phyloP scores from a whole-genome alignment of 768 basidiomycete genomes.

The Suillus plorans region DNA sequence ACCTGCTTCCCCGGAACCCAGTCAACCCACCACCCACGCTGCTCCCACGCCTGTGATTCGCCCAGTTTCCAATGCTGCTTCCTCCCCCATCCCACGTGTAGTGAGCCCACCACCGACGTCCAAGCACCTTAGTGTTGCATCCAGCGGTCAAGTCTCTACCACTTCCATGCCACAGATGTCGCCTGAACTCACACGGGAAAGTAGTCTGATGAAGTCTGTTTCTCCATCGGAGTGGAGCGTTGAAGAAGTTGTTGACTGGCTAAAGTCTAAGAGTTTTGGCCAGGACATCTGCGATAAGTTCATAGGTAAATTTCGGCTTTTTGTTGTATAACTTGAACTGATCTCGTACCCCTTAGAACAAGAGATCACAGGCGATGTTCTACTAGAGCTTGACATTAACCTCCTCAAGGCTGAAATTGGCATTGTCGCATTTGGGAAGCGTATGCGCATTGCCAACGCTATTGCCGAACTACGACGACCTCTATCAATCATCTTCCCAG shows the following conservation, averaged over 20 bases:
- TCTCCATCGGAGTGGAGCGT: slow-evolving; percentile 80
- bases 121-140: slow-evolving; percentile 43
- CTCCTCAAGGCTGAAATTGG: slow-evolving; percentile 93
- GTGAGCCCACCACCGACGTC: slow-evolving; percentile 32
- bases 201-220: slow-evolving; percentile 32
- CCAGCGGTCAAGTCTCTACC: slow-evolving; percentile 24
- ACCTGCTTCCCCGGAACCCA: slow-evolving; percentile 20
- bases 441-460: slow-evolving; percentile 89
- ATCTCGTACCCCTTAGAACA: slow-evolving; percentile 59
- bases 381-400: slow-evolving; percentile 90
- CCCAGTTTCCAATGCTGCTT: slow-evolving; percentile 29
- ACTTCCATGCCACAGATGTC: slow-evolving; percentile 18
- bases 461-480: slow-evolving; percentile 84
- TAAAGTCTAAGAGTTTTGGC: slow-evolving; percentile 82
- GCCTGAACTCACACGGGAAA: slow-evolving; percentile 19
- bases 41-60: slow-evolving; percentile 23
- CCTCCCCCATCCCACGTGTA: slow-evolving; percentile 15
- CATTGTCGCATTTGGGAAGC: slow-evolving; percentile 91
- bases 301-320: slow-evolving; percentile 54
- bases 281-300: slow-evolving; percentile 82
- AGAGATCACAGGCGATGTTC: slow-evolving; percentile 97
- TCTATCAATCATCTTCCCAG: slow-evolving; percentile 58
- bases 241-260: slow-evolving; percentile 89
- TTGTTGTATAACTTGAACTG: background rate
- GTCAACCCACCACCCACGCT: slow-evolving; percentile 13